These are phyloP conservation scores for Syncephalis fuscata DNA, from an alignment of 371 early-diverging fungal species.

Conservation along the genomic window DNA sequence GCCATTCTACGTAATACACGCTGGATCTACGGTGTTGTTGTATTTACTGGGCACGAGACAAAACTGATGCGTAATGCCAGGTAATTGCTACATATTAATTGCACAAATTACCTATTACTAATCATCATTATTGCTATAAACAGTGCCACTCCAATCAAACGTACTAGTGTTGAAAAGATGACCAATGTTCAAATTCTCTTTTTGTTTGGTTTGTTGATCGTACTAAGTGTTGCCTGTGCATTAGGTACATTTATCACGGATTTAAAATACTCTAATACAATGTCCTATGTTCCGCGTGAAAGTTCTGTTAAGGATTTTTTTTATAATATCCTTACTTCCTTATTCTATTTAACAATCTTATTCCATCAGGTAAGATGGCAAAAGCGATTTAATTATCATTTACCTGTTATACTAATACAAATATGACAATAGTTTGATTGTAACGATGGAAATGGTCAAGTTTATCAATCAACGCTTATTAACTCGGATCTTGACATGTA, in stretches of 20 bases:
- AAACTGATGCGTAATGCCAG: constrained; percentile 78
- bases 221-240: constrained; percentile 73
- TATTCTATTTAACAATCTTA: constrained; percentile 80
- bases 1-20: constrained; percentile 67
- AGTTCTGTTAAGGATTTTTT: constrained; percentile 1
- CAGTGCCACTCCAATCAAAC: constrained; percentile 58
- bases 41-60: constrained; percentile 83
- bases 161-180: constrained; percentile 61
- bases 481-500: constrained; percentile 77
- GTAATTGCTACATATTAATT: constrained; percentile 9
- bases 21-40: constrained; percentile 73
- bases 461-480: constrained; percentile 64
- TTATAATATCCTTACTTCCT: constrained; percentile 63
- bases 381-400: neutral
- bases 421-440: constrained; percentile 63
- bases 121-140: neutral
- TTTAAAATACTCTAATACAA: constrained; percentile 14
- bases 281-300: neutral
- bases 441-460: constrained; percentile 86
- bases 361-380: constrained; percentile 72
- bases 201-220: constrained; percentile 69
- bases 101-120: neutral
- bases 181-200: constrained; percentile 88
- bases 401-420: no score
- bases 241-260: constrained; percentile 43